Evolutionary conservation across 768 basidiomycete genomes (phyloP), one percentile per base, ranked within the genome.

Genomic region (Phylloporus arenicola): DNA sequence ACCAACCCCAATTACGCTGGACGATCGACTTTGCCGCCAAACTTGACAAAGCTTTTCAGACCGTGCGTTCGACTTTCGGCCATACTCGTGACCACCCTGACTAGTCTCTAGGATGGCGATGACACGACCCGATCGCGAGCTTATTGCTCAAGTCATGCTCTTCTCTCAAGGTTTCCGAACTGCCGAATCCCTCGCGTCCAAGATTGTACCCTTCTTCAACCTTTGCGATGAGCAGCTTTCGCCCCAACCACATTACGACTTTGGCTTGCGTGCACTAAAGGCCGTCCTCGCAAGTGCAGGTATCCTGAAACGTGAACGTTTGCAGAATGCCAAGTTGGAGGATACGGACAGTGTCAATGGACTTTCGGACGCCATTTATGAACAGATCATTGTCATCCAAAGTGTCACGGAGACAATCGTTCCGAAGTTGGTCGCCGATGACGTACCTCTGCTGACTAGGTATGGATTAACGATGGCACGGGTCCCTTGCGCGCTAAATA

Each of bases 131-230:
- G 96, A 98, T 68, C 85, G 93, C 52, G 95, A 99, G 67, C 84
- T 99, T 43, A 99, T 99, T 61, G 96, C 96, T 4, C 96, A 99
- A 71, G 96, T 99, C 66, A 93, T 98, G 90, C 75, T 99, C 41
- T 98, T 98, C 75, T 98, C 96, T 17, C 96, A 98, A 74, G 96
- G 96, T 54, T 99, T 98, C 82, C 84, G 96, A 34, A 93, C 93
- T 12, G 96, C 96, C 7, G 96, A 99, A 69, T 87, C 83, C 0
- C 80, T 99, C n/a, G 96, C 96, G 2, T 92, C 92, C 48, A 98
- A 98, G 70, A 90, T 98, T 51, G 96, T 99, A 11, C 96, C 96
- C 0, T 98, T 99, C 77, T 99, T 99, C 80, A 95, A 95, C 67
- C 86, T 99, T 48, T 99, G 96, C 57, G 86, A 93, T 53, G 96